Evolutionary conservation across 2,329 filamentous ascomycete genomes (phyloP).

Genomic region (Zymoseptoria ardabiliae): DNA sequence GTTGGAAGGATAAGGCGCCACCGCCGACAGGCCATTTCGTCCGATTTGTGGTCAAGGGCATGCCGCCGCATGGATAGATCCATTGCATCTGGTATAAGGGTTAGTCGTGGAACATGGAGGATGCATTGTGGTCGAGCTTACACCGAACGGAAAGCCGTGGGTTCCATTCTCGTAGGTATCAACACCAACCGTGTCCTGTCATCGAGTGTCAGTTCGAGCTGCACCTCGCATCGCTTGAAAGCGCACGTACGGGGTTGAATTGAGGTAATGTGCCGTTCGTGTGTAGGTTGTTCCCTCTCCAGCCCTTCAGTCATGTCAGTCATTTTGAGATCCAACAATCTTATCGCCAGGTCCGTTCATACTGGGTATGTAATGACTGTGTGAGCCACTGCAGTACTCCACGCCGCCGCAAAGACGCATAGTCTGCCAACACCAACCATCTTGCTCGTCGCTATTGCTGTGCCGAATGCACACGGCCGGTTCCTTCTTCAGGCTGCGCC

Average conservation of each 20-base stretch:
- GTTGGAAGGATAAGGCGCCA: constrained; percentile 83
- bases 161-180: constrained; percentile 20
- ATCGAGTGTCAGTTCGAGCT: neutral
- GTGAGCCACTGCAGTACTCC: constrained; percentile 49
- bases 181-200: constrained; percentile 37
- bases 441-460: constrained; percentile 1
- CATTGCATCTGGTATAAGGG: constrained; percentile 60
- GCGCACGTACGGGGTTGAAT: constrained; percentile 24
- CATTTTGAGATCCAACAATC: too few relatives aligned
- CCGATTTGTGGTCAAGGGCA: constrained; percentile 68
- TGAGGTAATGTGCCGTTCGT: constrained; percentile 54
- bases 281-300: constrained; percentile 78
- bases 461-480: neutral
- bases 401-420: constrained; percentile 3
- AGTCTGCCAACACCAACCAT: constrained; percentile 8
- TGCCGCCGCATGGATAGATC: constrained; percentile 89
- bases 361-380: constrained; percentile 73
- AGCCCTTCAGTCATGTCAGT: constrained; percentile 43
- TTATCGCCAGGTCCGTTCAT: neutral
- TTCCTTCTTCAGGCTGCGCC: neutral
- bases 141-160: constrained; percentile 56
- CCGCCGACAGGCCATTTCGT: constrained; percentile 86
- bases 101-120: neutral
- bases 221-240: neutral
- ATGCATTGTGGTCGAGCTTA: neutral